These are phyloP conservation scores for Kodamaea suecica DNA, from an alignment of 1,139 yeast genomes.

Conservation along the genomic window DNA sequence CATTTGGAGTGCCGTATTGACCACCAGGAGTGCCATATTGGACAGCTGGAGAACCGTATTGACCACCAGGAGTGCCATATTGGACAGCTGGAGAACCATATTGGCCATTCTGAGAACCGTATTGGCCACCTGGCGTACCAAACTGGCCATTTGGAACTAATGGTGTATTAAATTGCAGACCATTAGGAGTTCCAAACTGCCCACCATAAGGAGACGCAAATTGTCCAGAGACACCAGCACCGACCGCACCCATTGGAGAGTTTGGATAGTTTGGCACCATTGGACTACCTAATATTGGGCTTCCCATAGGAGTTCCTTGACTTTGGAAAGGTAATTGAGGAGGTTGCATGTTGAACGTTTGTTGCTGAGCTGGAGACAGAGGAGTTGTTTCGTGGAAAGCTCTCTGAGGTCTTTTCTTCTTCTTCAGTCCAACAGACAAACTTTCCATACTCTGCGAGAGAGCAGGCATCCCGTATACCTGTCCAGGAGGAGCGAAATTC, in stretches of 20 bases:
- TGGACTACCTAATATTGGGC: constrained; percentile 3
- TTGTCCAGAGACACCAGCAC: no score
- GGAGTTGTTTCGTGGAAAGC: constrained; percentile 33
- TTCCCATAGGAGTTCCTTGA: constrained; percentile 11
- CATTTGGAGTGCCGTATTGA: background rate
- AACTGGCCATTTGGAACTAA: background rate
- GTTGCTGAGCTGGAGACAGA: constrained; percentile 1
- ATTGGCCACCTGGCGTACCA: background rate
- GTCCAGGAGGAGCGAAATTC: constrained; percentile 2
- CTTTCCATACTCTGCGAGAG: constrained; percentile 5
- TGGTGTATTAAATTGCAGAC: background rate
- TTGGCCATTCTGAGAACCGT: background rate
- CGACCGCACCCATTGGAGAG: no score
- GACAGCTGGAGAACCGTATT: background rate
- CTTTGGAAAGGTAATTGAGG: constrained; percentile 21
- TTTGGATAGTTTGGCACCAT: background rate
- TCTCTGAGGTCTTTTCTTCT: constrained; percentile 44
- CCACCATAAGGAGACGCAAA: no score
- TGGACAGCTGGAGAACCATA: background rate
- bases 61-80: background rate
- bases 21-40: background rate
- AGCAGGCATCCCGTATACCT: background rate
- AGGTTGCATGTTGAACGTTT: background rate
- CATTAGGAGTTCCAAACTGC: background rate
- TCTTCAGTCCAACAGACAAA: constrained; percentile 14